Evolutionary conservation across 306 rosid genomes (phyloP).

Genomic region (Castanea sativa): DNA sequence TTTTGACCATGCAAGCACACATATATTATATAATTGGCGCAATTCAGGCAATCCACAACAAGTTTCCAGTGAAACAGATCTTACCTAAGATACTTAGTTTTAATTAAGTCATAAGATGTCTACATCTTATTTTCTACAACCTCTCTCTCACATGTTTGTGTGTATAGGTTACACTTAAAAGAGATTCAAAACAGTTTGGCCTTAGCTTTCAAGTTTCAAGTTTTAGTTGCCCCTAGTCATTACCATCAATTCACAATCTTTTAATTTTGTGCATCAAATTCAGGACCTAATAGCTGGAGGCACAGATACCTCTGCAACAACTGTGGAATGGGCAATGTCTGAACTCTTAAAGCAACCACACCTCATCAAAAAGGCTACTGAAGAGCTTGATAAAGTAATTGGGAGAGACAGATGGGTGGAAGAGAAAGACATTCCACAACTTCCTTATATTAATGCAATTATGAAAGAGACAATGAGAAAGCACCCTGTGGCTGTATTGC

Average conservation of each 20-base stretch:
- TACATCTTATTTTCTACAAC: too few relatives aligned
- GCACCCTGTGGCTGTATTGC: slow-evolving; percentile 28
- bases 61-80: too few relatives aligned
- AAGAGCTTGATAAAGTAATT: slow-evolving; percentile 33
- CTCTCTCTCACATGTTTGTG: too few relatives aligned
- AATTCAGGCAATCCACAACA: too few relatives aligned
- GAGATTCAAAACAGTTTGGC: too few relatives aligned
- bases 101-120: too few relatives aligned
- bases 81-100: too few relatives aligned
- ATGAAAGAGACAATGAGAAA: slow-evolving; percentile 36
- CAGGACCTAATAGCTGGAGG: slow-evolving; percentile 43
- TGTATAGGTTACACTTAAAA: neutral
- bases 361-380: slow-evolving; percentile 20
- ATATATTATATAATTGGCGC: too few relatives aligned
- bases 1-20: too few relatives aligned
- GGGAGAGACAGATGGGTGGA: slow-evolving; percentile 36
- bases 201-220: too few relatives aligned
- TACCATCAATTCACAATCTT: too few relatives aligned
- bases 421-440: slow-evolving; percentile 31
- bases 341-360: slow-evolving; percentile 34
- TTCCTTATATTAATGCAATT: slow-evolving; percentile 28
- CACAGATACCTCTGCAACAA: slow-evolving; percentile 33
- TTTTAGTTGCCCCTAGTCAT: too few relatives aligned
- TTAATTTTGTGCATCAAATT: neutral
- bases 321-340: slow-evolving; percentile 43